Evolutionary conservation across 352 stramenopile genomes (phyloP), one percentile per base, ranked within the genome.

Genomic region (Phytophthora pluvialis): DNA sequence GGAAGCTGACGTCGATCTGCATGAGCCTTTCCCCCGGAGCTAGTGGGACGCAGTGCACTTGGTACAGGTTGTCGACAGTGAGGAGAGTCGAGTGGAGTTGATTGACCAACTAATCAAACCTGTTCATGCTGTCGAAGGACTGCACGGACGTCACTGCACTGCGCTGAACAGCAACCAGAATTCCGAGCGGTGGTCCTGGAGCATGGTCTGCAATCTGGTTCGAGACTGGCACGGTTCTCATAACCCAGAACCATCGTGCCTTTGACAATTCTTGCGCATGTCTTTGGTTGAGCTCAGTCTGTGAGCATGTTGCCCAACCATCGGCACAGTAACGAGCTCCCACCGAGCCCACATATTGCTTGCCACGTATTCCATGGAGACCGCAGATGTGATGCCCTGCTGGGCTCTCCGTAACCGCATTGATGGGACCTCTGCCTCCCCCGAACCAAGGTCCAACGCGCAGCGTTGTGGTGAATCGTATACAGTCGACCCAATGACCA

Each of bases 371-470:
- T 10, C 80, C 80, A 54, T 77, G 71, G 21, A 88, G 59, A 1
- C 76, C 73, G 32, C 61, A 81, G 11, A 88, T 73, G 16, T 74
- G 60, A 45, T 75, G 46, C 0, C 45, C 57, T 53, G 38, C 13
- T 13, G 74, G 78, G 16, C 64, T 67, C n/a, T 67, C 67, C 48
- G 88, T 60, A 8, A 67, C 33, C 1, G 39, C 53, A 26, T 56
- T 52, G 13, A 76, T 56, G 1, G 31, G 40, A 1, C 80, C 78
- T 29, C 72, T 75, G 5, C 43, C 29, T 16, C 75, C 76, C 4
- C 80, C 80, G 62, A 83, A 86, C 78, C 77, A 86, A 18, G 77
- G 66, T 49, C 76, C 80, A 52, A 52, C 43, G 7, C 80, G 78
- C 8, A 72, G 18, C 28, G 70, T 90, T 9, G 80, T 87, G 13